Conservation (phyloP, 306 rosid species). For the Cicer pinnatifidum region DNA sequence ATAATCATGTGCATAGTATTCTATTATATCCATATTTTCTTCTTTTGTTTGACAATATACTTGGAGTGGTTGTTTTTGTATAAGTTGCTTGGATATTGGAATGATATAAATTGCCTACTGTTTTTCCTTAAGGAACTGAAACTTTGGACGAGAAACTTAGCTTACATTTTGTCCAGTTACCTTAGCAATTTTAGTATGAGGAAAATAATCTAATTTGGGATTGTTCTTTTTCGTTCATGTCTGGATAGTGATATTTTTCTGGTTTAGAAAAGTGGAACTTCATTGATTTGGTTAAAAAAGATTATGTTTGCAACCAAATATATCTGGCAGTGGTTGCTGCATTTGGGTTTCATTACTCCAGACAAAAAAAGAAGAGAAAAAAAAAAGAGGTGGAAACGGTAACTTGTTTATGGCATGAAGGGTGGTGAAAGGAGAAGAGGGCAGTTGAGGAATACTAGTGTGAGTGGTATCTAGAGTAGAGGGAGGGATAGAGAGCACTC, state of each 20-base stretch:
- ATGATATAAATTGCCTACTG: conserved; percentile 21
- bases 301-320: background rate
- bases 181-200: background rate
- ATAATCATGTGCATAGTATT: background rate
- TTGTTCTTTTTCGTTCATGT: background rate
- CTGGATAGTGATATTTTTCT: background rate
- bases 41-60: conserved; percentile 9
- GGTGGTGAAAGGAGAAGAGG: background rate
- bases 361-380: background rate
- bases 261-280: background rate
- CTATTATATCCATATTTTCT: conserved; percentile 22
- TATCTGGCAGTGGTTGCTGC: background rate
- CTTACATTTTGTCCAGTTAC: background rate
- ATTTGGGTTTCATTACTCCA: conserved; percentile 11
- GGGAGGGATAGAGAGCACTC: background rate
- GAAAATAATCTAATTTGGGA: background rate
- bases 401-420: conserved; percentile 24
- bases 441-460: background rate
- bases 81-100: conserved; percentile 41
- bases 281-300: background rate
- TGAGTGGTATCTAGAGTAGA: conserved; percentile 16
- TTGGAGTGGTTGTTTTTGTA: conserved; percentile 15
- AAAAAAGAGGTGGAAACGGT: conserved; percentile 6
- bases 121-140: background rate
- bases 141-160: background rate